Percentiles rank a stretch among this genome's conserved stretches.
phyloP scores from a whole-genome alignment of 805 yeast genomes.

The Saccharomycodes ludwigii region DNA sequence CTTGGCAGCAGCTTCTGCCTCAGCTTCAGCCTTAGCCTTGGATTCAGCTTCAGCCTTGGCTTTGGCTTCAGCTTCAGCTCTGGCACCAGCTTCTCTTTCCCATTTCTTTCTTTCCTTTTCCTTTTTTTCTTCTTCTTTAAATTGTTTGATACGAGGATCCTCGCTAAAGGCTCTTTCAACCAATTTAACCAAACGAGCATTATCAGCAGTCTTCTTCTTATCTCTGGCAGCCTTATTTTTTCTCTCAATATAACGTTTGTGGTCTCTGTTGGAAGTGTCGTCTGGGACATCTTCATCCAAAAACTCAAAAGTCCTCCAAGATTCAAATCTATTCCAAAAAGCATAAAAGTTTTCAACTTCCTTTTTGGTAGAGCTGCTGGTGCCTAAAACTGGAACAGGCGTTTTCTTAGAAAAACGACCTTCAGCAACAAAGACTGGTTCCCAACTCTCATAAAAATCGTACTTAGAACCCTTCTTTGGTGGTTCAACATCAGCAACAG shows the following conservation, averaged over 20 bases:
- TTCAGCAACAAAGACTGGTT: slow-evolving; percentile 82
- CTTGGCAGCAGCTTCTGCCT: slow-evolving; percentile 45
- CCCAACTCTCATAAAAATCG: slow-evolving; percentile 89
- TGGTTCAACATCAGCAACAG: slow-evolving; percentile 70
- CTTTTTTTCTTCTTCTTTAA: slow-evolving; percentile 88
- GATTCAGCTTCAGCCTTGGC: slow-evolving; percentile 83
- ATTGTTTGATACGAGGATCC: slow-evolving; percentile 89
- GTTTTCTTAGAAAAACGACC: slow-evolving; percentile 84
- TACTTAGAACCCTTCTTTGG: slow-evolving; percentile 54
- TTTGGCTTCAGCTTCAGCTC: slow-evolving; percentile 92
- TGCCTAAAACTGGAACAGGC: slow-evolving; percentile 81
- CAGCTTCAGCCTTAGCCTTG: slow-evolving; percentile 65
- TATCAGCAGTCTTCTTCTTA: slow-evolving; percentile 96
- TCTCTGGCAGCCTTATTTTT: slow-evolving; percentile 93
- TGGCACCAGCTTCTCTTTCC: slow-evolving; percentile 96
- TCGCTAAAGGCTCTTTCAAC: slow-evolving; percentile 80
- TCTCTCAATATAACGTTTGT: slow-evolving; percentile 96
- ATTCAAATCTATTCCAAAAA: slow-evolving; percentile 89
- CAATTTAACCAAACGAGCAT: slow-evolving; percentile 71
- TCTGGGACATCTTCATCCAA: slow-evolving; percentile 98
- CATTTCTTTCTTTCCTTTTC: slow-evolving; percentile 92
- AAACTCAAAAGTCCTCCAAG: slow-evolving; percentile 97
- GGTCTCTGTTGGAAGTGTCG: slow-evolving; percentile 97
- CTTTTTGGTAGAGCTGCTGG: slow-evolving; percentile 49
- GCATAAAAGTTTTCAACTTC: slow-evolving; percentile 82